Percentiles rank a stretch among this genome's conserved stretches.
Evolutionary conservation across 208 protist genomes (phyloP).

Genomic region (Angomonas ambiguus): DNA sequence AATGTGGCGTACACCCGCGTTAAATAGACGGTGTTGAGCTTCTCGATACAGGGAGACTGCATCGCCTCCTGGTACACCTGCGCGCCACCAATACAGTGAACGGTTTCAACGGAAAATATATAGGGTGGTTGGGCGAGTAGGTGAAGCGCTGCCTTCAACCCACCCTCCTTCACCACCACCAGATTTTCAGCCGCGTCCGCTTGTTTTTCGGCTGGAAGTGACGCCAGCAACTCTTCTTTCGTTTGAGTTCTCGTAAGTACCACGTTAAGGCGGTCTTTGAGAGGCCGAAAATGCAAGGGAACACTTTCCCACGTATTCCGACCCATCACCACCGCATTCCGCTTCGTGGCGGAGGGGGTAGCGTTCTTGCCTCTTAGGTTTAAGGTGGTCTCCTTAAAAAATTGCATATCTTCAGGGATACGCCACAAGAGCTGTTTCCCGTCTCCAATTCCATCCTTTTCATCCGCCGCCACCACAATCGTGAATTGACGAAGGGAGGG

Average conservation of each 20-base stretch:
- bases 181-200: conserved; percentile 24
- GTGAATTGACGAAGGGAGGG: conserved; percentile 60
- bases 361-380: conserved; percentile 67
- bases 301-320: conserved; percentile 97
- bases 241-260: conserved; percentile 69
- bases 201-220: conserved; percentile 45
- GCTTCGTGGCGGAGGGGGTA: conserved; percentile 23
- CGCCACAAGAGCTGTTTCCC: conserved; percentile 77
- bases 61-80: conserved; percentile 81
- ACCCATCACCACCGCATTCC: conserved; percentile 96
- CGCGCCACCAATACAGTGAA: conserved; percentile 93
- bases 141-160: conserved; percentile 44
- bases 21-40: conserved; percentile 62
- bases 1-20: conserved; percentile 49
- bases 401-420: conserved; percentile 85
- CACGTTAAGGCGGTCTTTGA: conserved; percentile 90
- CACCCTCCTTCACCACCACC: conserved; percentile 57
- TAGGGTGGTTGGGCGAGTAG: conserved; percentile 54
- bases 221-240: conserved; percentile 37
- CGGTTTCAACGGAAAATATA: conserved; percentile 62
- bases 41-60: conserved; percentile 42
- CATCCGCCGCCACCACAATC: conserved; percentile 71
- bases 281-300: conserved; percentile 82
- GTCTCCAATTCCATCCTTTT: conserved; percentile 75
- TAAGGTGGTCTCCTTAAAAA: conserved; percentile 80